A percentile compares a stretch with the other conserved stretches of the same genome.
These are phyloP conservation scores for Cladosporium halotolerans DNA, from an alignment of 2,329 filamentous ascomycete genomes.

Conservation along the genomic window DNA sequence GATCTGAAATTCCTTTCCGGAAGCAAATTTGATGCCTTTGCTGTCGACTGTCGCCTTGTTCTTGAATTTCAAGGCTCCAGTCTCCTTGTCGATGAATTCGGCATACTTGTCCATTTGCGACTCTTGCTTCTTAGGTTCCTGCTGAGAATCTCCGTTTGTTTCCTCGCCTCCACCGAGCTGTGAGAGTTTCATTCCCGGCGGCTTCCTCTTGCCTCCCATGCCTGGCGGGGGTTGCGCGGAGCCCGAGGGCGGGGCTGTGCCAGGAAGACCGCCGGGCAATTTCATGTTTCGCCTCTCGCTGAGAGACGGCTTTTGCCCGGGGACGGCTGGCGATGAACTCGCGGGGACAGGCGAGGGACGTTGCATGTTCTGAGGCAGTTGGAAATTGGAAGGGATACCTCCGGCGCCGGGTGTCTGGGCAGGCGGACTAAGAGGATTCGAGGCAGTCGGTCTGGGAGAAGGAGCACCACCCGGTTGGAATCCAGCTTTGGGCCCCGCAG, in stretches of 20 bases:
- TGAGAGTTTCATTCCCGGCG: constrained; percentile 5
- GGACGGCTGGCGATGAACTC: constrained; percentile 44
- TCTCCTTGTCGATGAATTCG: constrained; percentile 85
- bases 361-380: constrained; percentile 33
- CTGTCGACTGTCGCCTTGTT: constrained; percentile 86
- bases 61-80: constrained; percentile 85
- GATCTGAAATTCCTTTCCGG: constrained; percentile 83
- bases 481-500: constrained; percentile 26
- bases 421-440: constrained; percentile 12
- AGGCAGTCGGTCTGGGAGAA: neutral
- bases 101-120: constrained; percentile 57
- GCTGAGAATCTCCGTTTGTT: constrained; percentile 15
- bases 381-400: constrained; percentile 40
- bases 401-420: constrained; percentile 20
- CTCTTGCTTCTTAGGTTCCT: constrained; percentile 25
- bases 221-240: constrained; percentile 17
- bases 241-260: constrained; percentile 20
- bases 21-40: constrained; percentile 85
- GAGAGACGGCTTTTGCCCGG: constrained; percentile 49
- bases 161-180: neutral
- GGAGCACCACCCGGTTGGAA: neutral
- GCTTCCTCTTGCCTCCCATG: constrained; percentile 4
- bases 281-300: constrained; percentile 63
- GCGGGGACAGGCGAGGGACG: constrained; percentile 38
- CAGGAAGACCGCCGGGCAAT: constrained; percentile 50